Base-by-base conservation (phyloP, 106 monocot species). In the Platanthera zijinensis region DNA sequence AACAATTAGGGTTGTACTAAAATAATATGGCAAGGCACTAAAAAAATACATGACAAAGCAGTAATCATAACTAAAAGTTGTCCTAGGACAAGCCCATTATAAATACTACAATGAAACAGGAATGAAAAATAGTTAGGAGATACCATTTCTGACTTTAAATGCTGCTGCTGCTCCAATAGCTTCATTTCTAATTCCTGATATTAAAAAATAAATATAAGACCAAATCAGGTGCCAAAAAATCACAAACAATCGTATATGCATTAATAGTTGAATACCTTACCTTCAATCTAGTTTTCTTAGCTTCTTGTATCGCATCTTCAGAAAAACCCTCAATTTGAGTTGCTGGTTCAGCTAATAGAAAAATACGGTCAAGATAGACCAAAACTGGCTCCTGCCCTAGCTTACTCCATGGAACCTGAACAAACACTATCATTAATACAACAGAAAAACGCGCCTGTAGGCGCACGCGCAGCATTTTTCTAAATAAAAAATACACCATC, bases 391-490 rank as follows among this genome's bases (percentile, higher is more conserved):
- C 99, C 75, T 99, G 99, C 12, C 99, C 99, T 59, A 99, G 80
- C 78, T 85, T 90, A 69, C 89, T 99, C 99, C 99, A 99, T 19
- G 99, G 99, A 72, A 99, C 99, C 99, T 99, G 78, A 85, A 77
- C 57, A 48, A n/a, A 47, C 48, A 17, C 9, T 67, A 67, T 39
- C 32, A 67, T 67, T 13, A 67, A 67, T 48, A 47, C 10, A 48
- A 48, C n/a, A 70, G 8, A 6, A 15, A 15, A 25, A 14, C 48
- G 17, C 46, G 12, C 7, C 9, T 14, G 12, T 53, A 10, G 12
- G 53, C 53, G 14, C 25, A 13, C 48, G 17, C 46, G 10, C 4
- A 66, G 30, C 66, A n/a, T 19, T 56, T 61, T 66, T 66, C 66
- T 30, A 66, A 30, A 25, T 1, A 32, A 66, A 66, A 10, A 39